Conservation (phyloP, 2,329 filamentous ascomycete species). For the Cladosporium austrohemisphaericum region DNA sequence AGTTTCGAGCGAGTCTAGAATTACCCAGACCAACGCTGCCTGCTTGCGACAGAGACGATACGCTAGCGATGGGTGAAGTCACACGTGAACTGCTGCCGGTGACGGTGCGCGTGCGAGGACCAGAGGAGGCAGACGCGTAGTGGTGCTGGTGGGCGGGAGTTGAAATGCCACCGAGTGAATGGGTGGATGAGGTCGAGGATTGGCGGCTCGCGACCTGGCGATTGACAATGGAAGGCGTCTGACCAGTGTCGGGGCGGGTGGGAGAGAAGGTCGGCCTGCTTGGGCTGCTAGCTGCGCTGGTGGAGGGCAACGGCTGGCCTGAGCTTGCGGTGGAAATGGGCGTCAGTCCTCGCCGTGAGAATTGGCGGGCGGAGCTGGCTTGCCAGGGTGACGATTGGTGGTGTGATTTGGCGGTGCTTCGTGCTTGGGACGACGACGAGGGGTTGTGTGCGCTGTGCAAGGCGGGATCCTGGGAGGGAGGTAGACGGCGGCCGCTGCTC, state of each 20-base stretch:
- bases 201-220: constrained; percentile 52
- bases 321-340: constrained; percentile 49
- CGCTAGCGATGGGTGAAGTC: constrained; percentile 53
- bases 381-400: constrained; percentile 57
- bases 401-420: constrained; percentile 42
- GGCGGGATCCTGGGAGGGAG: constrained; percentile 33
- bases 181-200: constrained; percentile 53
- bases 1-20: constrained; percentile 55
- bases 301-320: constrained; percentile 41
- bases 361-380: constrained; percentile 52
- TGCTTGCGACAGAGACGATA: constrained; percentile 45
- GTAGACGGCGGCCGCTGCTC: constrained; percentile 52
- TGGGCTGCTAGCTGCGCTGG: constrained; percentile 46
- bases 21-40: constrained; percentile 53
- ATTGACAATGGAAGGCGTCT: constrained; percentile 48
- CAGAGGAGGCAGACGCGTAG: constrained; percentile 49
- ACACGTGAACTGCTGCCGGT: constrained; percentile 53
- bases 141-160: constrained; percentile 51
- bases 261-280: constrained; percentile 51
- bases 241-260: constrained; percentile 51
- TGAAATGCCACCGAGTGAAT: constrained; percentile 48
- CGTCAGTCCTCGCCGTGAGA: constrained; percentile 54
- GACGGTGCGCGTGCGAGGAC: constrained; percentile 53
- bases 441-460: constrained; percentile 17
- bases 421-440: constrained; percentile 22